A percentile compares a stretch with the other conserved stretches of the same genome.
phyloP scores from a whole-genome alignment of 805 yeast species.

The Kluyveromyces lactis region DNA sequence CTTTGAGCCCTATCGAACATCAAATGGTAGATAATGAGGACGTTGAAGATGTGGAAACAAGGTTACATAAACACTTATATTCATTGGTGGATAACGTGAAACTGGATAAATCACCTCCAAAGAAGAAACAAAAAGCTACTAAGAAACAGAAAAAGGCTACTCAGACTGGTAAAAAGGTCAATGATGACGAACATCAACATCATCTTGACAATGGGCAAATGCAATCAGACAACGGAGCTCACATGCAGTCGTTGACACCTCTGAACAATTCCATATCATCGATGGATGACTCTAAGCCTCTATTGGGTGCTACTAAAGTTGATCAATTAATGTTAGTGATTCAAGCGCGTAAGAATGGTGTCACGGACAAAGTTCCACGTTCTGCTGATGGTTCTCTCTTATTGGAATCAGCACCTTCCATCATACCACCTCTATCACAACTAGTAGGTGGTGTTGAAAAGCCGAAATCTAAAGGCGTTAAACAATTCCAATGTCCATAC shows the following conservation, averaged over 20 bases:
- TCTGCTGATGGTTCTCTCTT: conserved; percentile 63
- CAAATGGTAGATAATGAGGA: conserved; percentile 3
- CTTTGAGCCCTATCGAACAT: conserved; percentile 3
- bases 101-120: neutral
- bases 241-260: neutral
- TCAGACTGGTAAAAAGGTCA: conserved; percentile 1
- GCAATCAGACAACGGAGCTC: neutral
- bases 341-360: conserved; percentile 77
- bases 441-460: conserved; percentile 77
- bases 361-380: conserved; percentile 53
- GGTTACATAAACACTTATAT: conserved; percentile 5
- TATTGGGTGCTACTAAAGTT: conserved; percentile 79
- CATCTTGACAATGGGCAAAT: neutral
- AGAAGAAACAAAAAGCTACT: neutral
- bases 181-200: neutral
- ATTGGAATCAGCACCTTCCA: conserved; percentile 39
- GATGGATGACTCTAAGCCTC: conserved; percentile 55
- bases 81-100: conserved; percentile 3
- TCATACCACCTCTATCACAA: conserved; percentile 51
- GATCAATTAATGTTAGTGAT: conserved; percentile 88
- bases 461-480: conserved; percentile 36
- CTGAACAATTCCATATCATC: conserved; percentile 6
- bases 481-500: conserved; percentile 63
- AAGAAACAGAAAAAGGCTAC: conserved; percentile 1
- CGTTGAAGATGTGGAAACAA: conserved; percentile 7